Conservation (phyloP, 2,329 filamentous ascomycete species). For the Cadophora gregata region DNA sequence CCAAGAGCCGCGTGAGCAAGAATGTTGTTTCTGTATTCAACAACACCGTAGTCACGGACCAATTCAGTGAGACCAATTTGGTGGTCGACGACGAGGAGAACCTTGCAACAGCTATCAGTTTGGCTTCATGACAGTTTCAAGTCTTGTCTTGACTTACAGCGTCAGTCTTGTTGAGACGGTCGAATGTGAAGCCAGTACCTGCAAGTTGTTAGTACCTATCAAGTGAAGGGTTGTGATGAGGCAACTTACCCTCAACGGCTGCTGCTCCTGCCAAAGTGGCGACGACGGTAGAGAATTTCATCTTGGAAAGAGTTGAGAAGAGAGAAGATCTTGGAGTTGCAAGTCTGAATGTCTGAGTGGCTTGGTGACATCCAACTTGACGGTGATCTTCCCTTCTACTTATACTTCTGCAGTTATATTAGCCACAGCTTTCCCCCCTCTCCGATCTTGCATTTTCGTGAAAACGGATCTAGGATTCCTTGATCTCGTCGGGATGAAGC, state of each 20-base stretch:
- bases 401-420: constrained; percentile 12
- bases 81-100: constrained; percentile 64
- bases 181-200: constrained; percentile 38
- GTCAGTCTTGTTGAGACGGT: constrained; percentile 46
- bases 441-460: not conserved
- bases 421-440: not conserved
- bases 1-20: constrained; percentile 71
- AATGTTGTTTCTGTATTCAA: constrained; percentile 69
- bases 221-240: not conserved
- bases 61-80: constrained; percentile 64
- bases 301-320: constrained; percentile 27
- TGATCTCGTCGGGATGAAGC: not conserved
- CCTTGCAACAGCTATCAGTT: constrained; percentile 41
- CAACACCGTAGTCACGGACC: constrained; percentile 70
- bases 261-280: constrained; percentile 31
- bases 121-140: not conserved
- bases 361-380: constrained; percentile 6
- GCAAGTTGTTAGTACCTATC: not conserved
- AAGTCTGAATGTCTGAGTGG: constrained; percentile 13
- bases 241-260: constrained; percentile 24
- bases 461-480: not conserved
- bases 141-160: constrained; percentile 32
- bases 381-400: not conserved
- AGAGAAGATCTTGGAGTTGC: constrained; percentile 14
- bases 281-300: constrained; percentile 39